A percentile compares a stretch with the other conserved stretches of the same genome.
phyloP scores from a whole-genome alignment of 2,329 filamentous ascomycete genomes.

The Xylariales sp. region DNA sequence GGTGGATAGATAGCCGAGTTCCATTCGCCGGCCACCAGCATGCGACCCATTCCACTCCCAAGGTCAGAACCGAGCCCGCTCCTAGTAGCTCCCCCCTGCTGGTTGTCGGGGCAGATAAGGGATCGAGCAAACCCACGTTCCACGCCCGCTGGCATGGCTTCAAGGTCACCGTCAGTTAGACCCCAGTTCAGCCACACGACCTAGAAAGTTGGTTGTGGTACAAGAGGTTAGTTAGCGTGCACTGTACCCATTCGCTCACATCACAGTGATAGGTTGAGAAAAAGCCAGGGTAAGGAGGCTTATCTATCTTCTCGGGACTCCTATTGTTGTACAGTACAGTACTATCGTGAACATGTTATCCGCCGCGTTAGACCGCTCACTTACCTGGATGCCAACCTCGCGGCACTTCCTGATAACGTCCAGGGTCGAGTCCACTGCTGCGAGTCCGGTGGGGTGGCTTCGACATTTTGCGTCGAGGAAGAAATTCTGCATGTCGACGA shows the following conservation, averaged over 20 bases:
- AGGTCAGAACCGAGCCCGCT: slow-evolving; percentile 43
- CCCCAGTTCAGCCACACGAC: slow-evolving; percentile 56
- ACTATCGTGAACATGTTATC: no score
- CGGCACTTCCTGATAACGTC: slow-evolving; percentile 40
- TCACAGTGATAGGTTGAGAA: no score
- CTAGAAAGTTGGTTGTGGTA: slow-evolving; percentile 12
- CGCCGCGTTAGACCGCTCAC: not conserved
- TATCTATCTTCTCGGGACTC: no score
- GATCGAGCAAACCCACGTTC: slow-evolving; percentile 41
- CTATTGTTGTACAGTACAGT: no score
- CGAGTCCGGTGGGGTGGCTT: slow-evolving; percentile 34
- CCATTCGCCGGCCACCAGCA: slow-evolving; percentile 51
- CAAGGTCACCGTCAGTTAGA: slow-evolving; percentile 45
- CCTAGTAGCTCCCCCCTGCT: slow-evolving; percentile 9
- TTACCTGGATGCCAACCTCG: slow-evolving; percentile 40
- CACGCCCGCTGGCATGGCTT: slow-evolving; percentile 43
- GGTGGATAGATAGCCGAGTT: slow-evolving; percentile 48
- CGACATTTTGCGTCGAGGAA: slow-evolving; percentile 40
- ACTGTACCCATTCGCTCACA: no score
- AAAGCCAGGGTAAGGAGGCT: no score
- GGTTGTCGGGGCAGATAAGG: slow-evolving; percentile 19
- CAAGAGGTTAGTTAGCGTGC: no score
- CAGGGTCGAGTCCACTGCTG: slow-evolving; percentile 33
- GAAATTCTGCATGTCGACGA: slow-evolving; percentile 51
- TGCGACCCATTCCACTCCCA: slow-evolving; percentile 34